Percentiles rank a stretch among this genome's conserved stretches.
Conservation (phyloP, 148 eudicot genomes). For the Polygonum aviculare region DNA sequence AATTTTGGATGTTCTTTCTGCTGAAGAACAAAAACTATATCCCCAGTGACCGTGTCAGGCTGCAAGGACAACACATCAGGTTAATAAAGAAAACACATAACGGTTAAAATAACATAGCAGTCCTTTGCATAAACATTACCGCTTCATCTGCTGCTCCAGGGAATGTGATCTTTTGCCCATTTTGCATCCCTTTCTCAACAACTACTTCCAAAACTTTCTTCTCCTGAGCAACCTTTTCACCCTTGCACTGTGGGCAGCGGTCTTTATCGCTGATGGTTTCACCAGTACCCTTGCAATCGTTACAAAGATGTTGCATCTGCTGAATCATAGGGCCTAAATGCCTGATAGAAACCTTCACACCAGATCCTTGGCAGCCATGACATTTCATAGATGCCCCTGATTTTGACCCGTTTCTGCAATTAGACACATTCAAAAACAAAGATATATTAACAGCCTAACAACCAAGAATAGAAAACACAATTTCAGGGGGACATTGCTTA, state of each 20-base stretch:
- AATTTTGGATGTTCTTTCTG: conserved; percentile 45
- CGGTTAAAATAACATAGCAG: background rate
- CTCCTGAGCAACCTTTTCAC: conserved; percentile 40
- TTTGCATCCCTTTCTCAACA: conserved; percentile 51
- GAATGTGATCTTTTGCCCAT: conserved; percentile 44
- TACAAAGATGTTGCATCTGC: conserved; percentile 57
- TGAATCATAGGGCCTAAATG: conserved; percentile 54
- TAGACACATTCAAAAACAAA: background rate
- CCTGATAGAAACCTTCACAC: conserved; percentile 42
- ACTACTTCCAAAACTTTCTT: conserved; percentile 45
- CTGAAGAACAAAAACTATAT: conserved; percentile 40
- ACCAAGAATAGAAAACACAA: background rate
- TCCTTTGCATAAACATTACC: conserved; percentile 16
- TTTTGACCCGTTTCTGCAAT: conserved; percentile 44
- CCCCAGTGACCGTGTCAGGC: conserved; percentile 50
- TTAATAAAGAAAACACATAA: background rate
- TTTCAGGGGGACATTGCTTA: conserved; percentile 5
- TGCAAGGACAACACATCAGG: conserved; percentile 14
- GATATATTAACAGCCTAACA: background rate
- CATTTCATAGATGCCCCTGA: conserved; percentile 50
- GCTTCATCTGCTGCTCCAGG: conserved; percentile 53
- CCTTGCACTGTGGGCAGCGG: conserved; percentile 49
- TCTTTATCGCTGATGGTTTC: conserved; percentile 45
- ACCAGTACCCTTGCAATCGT: conserved; percentile 50
- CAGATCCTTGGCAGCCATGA: conserved; percentile 47